phyloP scores from a whole-genome alignment of 148 eudicot genomes.

The Vaccinium vitisidaea region DNA sequence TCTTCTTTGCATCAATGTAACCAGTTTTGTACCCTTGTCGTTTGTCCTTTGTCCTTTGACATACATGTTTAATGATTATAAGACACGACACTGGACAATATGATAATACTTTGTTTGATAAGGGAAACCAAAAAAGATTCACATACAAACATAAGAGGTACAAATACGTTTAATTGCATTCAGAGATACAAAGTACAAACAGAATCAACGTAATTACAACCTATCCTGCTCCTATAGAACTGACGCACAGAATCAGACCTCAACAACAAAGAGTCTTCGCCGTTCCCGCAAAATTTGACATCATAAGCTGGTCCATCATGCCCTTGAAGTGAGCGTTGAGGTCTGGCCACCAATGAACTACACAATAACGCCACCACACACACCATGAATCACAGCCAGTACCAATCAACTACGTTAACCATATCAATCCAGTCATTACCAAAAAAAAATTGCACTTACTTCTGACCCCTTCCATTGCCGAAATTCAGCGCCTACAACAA shows the following conservation, averaged over 20 bases:
- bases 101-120: neutral
- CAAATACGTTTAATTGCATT: neutral
- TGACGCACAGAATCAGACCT: conserved; percentile 43
- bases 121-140: neutral
- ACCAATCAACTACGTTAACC: neutral
- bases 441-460: conserved; percentile 31
- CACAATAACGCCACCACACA: conserved; percentile 12
- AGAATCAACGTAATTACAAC: neutral
- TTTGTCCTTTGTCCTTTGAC: neutral
- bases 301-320: conserved; percentile 97
- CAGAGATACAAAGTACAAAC: neutral
- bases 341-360: conserved; percentile 56
- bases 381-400: conserved; percentile 2
- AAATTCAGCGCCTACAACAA: conserved; percentile 38
- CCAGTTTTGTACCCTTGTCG: neutral
- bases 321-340: conserved; percentile 60
- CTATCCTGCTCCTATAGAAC: neutral
- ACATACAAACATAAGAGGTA: neutral
- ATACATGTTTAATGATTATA: neutral
- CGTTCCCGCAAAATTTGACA: conserved; percentile 69
- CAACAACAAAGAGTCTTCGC: conserved; percentile 63
- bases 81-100: neutral
- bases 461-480: conserved; percentile 35
- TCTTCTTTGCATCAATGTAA: neutral
- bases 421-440: neutral